Evolutionary conservation across 164 flowering plant species (phyloP).

Genomic region (Stephania japonica): DNA sequence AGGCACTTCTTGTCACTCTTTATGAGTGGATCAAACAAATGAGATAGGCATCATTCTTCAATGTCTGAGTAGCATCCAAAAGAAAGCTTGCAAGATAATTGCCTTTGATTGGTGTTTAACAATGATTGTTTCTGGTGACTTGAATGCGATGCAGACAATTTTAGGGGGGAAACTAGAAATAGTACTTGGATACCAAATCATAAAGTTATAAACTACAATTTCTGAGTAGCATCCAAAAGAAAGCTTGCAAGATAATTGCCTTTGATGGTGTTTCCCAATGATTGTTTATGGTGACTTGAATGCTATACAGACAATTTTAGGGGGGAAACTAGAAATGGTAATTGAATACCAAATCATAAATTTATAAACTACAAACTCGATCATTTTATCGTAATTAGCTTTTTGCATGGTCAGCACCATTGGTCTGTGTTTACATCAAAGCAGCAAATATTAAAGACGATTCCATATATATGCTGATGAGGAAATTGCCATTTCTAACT

Average conservation of each 20-base stretch:
- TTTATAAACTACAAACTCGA: neutral
- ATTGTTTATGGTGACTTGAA: neutral
- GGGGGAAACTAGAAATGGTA: neutral
- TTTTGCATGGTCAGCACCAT: neutral
- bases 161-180: neutral
- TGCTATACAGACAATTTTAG: neutral
- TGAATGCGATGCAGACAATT: neutral
- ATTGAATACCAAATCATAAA: neutral
- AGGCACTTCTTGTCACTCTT: neutral
- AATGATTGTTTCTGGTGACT: neutral
- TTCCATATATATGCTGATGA: neutral
- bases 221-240: neutral
- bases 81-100: neutral
- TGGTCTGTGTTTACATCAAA: no score
- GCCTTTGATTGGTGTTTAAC: neutral
- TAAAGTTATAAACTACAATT: neutral
- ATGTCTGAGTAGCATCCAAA: neutral
- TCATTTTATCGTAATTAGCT: neutral
- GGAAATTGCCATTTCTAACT: neutral
- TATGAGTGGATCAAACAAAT: no score
- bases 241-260: neutral
- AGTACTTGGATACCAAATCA: neutral
- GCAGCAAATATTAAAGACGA: no score
- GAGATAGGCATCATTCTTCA: neutral
- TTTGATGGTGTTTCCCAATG: neutral